Conservation (phyloP, 768 basidiomycete species). For the Boletus rufocinnamomeus region DNA sequence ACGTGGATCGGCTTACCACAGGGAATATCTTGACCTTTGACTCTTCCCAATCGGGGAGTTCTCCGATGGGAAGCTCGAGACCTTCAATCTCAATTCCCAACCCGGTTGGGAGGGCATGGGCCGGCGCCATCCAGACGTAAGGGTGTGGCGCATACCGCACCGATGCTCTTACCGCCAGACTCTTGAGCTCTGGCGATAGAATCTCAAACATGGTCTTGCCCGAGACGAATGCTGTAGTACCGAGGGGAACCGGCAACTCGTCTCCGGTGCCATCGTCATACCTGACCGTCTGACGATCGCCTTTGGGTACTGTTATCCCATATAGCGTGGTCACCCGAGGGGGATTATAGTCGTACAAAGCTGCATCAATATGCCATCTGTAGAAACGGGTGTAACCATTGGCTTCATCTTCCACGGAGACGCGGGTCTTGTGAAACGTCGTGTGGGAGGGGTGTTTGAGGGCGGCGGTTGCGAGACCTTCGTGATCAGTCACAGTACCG, state of each 20-base stretch:
- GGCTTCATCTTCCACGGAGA: slow-evolving; percentile 73
- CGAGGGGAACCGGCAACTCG: slow-evolving; percentile 77
- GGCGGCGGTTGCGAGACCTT: slow-evolving; percentile 77
- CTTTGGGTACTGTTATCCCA: slow-evolving; percentile 70
- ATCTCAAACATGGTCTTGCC: slow-evolving; percentile 88
- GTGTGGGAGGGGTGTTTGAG: slow-evolving; percentile 87
- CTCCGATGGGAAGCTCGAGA: slow-evolving; percentile 60
- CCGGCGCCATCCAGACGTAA: slow-evolving; percentile 87
- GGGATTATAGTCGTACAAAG: slow-evolving; percentile 74
- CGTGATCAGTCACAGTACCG: slow-evolving; percentile 76
- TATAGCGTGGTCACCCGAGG: slow-evolving; percentile 89
- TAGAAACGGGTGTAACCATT: slow-evolving; percentile 83
- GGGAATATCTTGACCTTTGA: slow-evolving; percentile 72
- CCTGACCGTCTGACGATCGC: slow-evolving; percentile 59
- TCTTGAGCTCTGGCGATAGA: slow-evolving; percentile 69
- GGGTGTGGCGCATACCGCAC: slow-evolving; percentile 85
- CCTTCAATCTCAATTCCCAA: slow-evolving; percentile 82
- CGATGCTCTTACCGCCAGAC: slow-evolving; percentile 71
- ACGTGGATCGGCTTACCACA: slow-evolving; percentile 41
- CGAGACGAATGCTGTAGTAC: slow-evolving; percentile 82
- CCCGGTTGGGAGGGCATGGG: slow-evolving; percentile 72
- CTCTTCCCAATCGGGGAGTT: slow-evolving; percentile 82
- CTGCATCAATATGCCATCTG: slow-evolving; percentile 92
- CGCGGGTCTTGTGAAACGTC: slow-evolving; percentile 81
- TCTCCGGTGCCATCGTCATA: slow-evolving; percentile 91